Evolutionary conservation across 495 filamentous ascomycete genomes (phyloP).

Genomic region (Sabuloglossum arenarium): DNA sequence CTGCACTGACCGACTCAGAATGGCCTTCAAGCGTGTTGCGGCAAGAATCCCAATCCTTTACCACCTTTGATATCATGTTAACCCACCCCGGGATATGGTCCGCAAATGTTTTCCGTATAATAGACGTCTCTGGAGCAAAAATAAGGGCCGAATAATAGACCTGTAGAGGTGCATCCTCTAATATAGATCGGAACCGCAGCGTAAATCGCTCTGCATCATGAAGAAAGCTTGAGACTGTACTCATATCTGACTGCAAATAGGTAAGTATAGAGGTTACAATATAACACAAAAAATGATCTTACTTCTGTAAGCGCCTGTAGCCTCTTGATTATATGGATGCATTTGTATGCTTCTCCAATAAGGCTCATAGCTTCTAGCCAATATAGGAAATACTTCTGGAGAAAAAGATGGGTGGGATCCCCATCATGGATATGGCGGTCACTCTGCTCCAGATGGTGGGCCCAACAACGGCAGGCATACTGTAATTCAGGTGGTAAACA

Average conservation of each 20-base stretch:
- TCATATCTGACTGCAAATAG: background rate
- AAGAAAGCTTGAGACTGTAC: conserved; percentile 10
- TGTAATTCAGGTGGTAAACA: conserved; percentile 11
- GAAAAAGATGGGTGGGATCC: background rate
- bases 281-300: no score
- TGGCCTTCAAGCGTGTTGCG: conserved; percentile 64
- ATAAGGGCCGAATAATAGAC: no score
- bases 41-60: conserved; percentile 4
- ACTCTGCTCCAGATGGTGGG: conserved; percentile 22
- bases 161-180: no score
- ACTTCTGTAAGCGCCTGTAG: background rate
- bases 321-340: background rate
- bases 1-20: conserved; percentile 54
- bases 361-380: no score
- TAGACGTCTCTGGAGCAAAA: no score
- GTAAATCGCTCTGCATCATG: conserved; percentile 19
- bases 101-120: no score
- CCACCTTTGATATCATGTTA: background rate
- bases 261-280: no score
- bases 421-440: conserved; percentile 1
- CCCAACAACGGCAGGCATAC: conserved; percentile 28
- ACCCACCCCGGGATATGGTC: conserved; percentile 6
- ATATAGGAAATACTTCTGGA: background rate
- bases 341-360: background rate
- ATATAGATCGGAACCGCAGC: conserved; percentile 10